Evolutionary conservation across 192 early-diverging fungal species (phyloP).

Genomic region (Pilobolus umbonatus): DNA sequence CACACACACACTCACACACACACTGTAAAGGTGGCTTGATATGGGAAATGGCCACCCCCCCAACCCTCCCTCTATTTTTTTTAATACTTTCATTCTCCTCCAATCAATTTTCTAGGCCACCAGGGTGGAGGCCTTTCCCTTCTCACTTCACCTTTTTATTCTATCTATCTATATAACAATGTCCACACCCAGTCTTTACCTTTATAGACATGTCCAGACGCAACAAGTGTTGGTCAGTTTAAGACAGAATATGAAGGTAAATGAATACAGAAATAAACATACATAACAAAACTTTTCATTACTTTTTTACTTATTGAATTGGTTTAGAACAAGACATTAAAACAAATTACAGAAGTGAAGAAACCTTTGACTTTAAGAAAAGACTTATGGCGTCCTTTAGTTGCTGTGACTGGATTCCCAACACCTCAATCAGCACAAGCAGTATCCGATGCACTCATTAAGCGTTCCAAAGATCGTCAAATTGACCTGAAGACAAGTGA

Average conservation of each 20-base stretch:
- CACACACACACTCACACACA: too few species aligned
- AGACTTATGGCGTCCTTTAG: slow-evolving; percentile 49
- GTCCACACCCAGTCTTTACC: slow-evolving; percentile 36
- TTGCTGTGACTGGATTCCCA: slow-evolving; percentile 41
- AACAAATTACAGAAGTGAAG: slow-evolving; percentile 31
- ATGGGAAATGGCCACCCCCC: too few species aligned
- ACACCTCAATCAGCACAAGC: slow-evolving; percentile 36
- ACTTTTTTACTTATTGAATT: background rate
- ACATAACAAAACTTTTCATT: background rate
- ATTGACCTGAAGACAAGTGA: slow-evolving; percentile 18
- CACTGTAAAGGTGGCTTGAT: too few species aligned
- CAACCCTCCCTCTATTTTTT: too few species aligned
- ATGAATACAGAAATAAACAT: background rate
- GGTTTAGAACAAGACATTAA: slow-evolving; percentile 10
- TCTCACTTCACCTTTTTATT: too few species aligned
- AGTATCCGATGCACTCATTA: slow-evolving; percentile 42
- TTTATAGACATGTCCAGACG: slow-evolving; percentile 52
- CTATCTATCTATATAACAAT: slow-evolving; percentile 13
- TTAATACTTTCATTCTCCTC: too few species aligned
- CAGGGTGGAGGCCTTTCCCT: too few species aligned
- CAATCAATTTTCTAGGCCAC: too few species aligned
- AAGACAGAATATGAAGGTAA: slow-evolving; percentile 43
- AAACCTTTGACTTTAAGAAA: slow-evolving; percentile 43
- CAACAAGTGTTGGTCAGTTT: slow-evolving; percentile 46
- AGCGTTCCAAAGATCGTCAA: slow-evolving; percentile 39